Base-by-base conservation (phyloP, 805 yeast species). In the Grigorovia transvaalensis region DNA sequence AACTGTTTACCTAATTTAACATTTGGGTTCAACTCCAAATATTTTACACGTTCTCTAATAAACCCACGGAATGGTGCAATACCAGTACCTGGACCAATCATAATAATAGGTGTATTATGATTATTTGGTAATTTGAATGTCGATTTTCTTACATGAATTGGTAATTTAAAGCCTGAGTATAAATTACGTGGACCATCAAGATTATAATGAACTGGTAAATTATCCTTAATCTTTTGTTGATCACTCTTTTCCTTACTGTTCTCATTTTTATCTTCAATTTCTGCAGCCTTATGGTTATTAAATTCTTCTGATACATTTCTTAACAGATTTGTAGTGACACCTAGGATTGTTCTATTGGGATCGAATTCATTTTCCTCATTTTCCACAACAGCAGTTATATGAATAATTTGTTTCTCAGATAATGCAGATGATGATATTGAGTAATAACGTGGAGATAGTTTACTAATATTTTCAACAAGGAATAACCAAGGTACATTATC, bases 51-150 rank as follows among this genome's bases (percentile, higher is more conserved):
- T 67, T 91, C 99, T 72, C 95, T 82, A 42, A 91, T 71, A 59
- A 91, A 91, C 5, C 96, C 99, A 72, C 99, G 82, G 75, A 93
- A 88, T 55, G 99, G 99, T 9, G 99, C 98, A 50, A 91, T 89
- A 68, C 99, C 99, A 2, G 99, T 93, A 58, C 99, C 99, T 44
- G 99, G 98, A 30, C 99, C 99, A 64, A 91, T 77, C 85, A 90
- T 80, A 61, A 91, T 88, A 23, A 91, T 77, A n/a, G 98, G 96
- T 43, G 85, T 82, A 6, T 78, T 70, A 41, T 96, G 86, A 64
- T 88, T 89, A 9, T 89, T 76, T 17, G 99, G 99, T 56, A 93
- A 76, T 74, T 89, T 90, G 76, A 91, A 93, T 53, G 91, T 85
- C 6, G 98, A 90, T 70, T 93, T 88, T 71, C 98, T 86, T 46